These are phyloP conservation scores for Cymbidium sinense DNA, from an alignment of 106 monocot genomes.

Conservation along the genomic window DNA sequence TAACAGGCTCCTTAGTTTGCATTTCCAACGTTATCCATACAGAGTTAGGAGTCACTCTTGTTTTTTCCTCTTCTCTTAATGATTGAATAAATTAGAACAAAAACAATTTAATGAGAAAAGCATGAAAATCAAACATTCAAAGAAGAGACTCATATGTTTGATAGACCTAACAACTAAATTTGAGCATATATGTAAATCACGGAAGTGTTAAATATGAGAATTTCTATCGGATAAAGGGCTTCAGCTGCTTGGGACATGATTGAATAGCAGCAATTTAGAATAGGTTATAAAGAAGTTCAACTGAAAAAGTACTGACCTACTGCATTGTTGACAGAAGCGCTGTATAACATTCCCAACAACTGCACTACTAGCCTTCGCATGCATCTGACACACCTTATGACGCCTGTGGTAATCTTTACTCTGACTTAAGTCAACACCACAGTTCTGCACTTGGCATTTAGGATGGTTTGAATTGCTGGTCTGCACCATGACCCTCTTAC, in stretches of 20 bases:
- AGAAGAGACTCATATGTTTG: no score
- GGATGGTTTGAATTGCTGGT: constrained; percentile 18
- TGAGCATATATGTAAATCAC: no score
- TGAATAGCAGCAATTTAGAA: not conserved
- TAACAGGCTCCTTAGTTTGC: no score
- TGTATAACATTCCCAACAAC: constrained; percentile 45
- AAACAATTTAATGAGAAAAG: no score
- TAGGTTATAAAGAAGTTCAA: not conserved
- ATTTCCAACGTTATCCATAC: no score
- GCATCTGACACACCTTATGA: constrained; percentile 66
- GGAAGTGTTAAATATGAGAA: not conserved
- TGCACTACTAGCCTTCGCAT: constrained; percentile 51
- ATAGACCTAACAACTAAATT: no score
- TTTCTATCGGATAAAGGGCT: not conserved
- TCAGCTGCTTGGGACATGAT: not conserved
- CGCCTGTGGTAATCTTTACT: constrained; percentile 60
- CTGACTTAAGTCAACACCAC: constrained; percentile 35
- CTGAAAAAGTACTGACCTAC: constrained; percentile 35
- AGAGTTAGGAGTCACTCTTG: no score
- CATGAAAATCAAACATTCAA: no score
- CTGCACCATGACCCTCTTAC: constrained; percentile 29
- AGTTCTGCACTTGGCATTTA: constrained; percentile 46
- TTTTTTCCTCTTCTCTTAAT: no score
- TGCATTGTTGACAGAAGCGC: constrained; percentile 70
- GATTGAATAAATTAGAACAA: no score